Percentiles rank a stretch among this genome's conserved stretches.
Conservation (phyloP, 768 basidiomycete genomes). For the Termitomyces titanicus region DNA sequence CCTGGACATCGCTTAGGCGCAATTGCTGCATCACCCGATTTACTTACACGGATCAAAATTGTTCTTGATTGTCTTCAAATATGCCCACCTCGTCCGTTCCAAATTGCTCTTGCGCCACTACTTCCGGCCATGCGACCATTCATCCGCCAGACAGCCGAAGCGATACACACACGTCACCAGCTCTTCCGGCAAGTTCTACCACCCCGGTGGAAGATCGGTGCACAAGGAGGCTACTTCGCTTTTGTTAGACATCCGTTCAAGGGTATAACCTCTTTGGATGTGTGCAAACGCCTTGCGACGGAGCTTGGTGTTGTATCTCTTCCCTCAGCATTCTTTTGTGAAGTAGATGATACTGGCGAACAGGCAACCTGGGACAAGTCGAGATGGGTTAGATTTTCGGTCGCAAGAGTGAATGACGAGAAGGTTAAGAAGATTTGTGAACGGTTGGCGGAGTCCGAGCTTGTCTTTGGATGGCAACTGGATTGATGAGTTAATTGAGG, state of each 20-base stretch:
- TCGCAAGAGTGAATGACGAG: constrained; percentile 75
- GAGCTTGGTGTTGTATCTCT: constrained; percentile 64
- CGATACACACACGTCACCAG: constrained; percentile 47
- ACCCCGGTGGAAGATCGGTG: constrained; percentile 54
- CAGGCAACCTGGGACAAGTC: constrained; percentile 34
- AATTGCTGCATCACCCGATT: constrained; percentile 54
- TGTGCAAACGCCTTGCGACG: constrained; percentile 56
- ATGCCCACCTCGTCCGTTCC: constrained; percentile 71
- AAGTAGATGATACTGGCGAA: constrained; percentile 28
- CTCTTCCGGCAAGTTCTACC: constrained; percentile 53
- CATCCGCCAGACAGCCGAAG: constrained; percentile 45
- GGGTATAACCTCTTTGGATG: constrained; percentile 41
- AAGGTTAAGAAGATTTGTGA: constrained; percentile 49
- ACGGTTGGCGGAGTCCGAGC: constrained; percentile 40
- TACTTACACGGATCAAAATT: constrained; percentile 45
- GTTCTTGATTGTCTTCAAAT: constrained; percentile 80
- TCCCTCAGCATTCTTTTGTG: constrained; percentile 61
- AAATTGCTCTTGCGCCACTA: constrained; percentile 59
- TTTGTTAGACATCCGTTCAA: constrained; percentile 69
- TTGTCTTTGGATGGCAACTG: constrained; percentile 34
- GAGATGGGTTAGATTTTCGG: constrained; percentile 74
- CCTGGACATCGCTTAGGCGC: constrained; percentile 81
- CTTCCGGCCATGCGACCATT: constrained; percentile 50
- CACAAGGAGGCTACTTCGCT: constrained; percentile 74
- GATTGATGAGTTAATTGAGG: not conserved